These are phyloP conservation scores for Eimeria necatrix DNA, from an alignment of 169 alveolate species.

Conservation along the genomic window DNA sequence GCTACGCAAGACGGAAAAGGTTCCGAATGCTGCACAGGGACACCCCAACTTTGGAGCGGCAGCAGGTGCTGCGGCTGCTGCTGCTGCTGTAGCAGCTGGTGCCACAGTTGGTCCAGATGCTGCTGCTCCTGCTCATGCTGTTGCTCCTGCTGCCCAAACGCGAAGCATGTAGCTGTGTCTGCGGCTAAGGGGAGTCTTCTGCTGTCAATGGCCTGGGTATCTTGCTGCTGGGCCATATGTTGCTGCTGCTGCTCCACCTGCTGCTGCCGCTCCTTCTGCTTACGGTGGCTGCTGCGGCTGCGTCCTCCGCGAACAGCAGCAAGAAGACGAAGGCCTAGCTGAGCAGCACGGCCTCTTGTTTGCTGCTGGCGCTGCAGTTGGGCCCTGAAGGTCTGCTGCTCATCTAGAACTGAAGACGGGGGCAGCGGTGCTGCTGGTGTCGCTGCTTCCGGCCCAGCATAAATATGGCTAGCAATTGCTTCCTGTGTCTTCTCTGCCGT, in stretches of 20 bases:
- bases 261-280: slow-evolving; percentile 17
- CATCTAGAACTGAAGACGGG: neutral
- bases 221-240: slow-evolving; percentile 3
- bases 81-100: slow-evolving; percentile 32
- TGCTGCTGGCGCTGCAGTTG: slow-evolving; percentile 16
- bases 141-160: neutral
- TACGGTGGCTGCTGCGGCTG: neutral
- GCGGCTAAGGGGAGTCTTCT: neutral
- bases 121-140: neutral
- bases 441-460: neutral
- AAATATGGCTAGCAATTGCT: neutral
- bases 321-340: slow-evolving; percentile 7
- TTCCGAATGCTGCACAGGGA: neutral
- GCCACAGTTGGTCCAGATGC: neutral
- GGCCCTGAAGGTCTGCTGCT: slow-evolving; percentile 8
- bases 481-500: neutral
- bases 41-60: neutral
- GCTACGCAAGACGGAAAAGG: neutral
- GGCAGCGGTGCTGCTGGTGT: neutral
- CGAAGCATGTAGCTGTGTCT: neutral
- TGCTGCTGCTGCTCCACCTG: slow-evolving; percentile 39
- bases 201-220: neutral
- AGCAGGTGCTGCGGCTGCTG: slow-evolving; percentile 31
- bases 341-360: neutral
- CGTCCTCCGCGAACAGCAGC: slow-evolving; percentile 27